Conservation (phyloP, 1,284 basidiomycete genomes). For the Rhizopogon parksii region DNA sequence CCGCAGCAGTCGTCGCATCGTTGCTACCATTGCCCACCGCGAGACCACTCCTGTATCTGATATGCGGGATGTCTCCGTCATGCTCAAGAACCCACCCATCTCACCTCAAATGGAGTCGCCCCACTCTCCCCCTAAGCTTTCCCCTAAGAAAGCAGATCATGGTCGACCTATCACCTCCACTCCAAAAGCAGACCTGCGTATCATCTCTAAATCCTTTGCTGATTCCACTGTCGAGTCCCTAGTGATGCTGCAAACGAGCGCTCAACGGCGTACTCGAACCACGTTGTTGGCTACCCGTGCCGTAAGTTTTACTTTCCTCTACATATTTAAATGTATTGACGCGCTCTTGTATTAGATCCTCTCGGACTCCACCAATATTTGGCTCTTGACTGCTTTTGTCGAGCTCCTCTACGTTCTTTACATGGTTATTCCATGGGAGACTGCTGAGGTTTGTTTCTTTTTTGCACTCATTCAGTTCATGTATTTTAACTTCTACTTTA, state of each 20-base stretch:
- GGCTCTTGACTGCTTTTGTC: constrained; percentile 37
- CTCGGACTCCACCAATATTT: constrained; percentile 51
- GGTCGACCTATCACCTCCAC: constrained; percentile 19
- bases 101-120: constrained; percentile 33
- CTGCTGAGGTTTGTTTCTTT: constrained; percentile 28
- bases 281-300: constrained; percentile 34
- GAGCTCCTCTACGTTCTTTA: constrained; percentile 44
- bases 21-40: constrained; percentile 31
- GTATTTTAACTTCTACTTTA: constrained; percentile 13
- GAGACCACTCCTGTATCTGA: constrained; percentile 43
- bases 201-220: constrained; percentile 16
- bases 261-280: constrained; percentile 14
- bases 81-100: constrained; percentile 39
- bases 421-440: constrained; percentile 41
- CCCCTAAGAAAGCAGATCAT: constrained; percentile 16
- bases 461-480: neutral
- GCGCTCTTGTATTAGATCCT: constrained; percentile 34
- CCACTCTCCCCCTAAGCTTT: constrained; percentile 9
- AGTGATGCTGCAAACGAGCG: constrained; percentile 23
- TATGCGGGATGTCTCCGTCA: constrained; percentile 40
- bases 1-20: constrained; percentile 28
- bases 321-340: constrained; percentile 5
- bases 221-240: constrained; percentile 30
- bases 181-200: constrained; percentile 23
- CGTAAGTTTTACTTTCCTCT: constrained; percentile 26